Conservation (phyloP, 2,329 filamentous ascomycete species). For the Cephalotrichum gorgonifer region DNA sequence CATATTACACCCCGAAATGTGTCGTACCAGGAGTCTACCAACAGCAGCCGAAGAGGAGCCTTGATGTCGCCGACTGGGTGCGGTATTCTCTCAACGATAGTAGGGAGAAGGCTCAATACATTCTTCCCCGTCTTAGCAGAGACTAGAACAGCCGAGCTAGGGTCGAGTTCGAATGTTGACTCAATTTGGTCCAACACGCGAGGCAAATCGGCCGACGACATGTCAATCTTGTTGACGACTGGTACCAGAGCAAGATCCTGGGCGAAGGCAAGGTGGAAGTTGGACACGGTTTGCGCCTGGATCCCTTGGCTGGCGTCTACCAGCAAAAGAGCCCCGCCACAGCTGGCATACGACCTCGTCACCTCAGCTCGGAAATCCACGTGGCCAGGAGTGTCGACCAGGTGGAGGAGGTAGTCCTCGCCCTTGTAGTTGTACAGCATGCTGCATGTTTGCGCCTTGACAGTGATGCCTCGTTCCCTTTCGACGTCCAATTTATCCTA, state of each 20-base stretch:
- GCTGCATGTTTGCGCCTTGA: conserved; percentile 96
- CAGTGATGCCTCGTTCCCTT: conserved; percentile 89
- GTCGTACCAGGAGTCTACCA: conserved; percentile 98
- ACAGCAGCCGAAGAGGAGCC: conserved; percentile 63
- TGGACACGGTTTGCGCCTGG: conserved; percentile 95
- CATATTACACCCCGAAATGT: conserved; percentile 90
- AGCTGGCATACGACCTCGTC: conserved; percentile 89
- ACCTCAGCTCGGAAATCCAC: conserved; percentile 97
- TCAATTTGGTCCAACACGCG: conserved; percentile 79
- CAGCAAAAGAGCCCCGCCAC: conserved; percentile 81
- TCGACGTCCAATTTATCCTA: conserved; percentile 92
- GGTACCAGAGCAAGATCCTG: conserved; percentile 81
- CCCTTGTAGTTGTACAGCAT: conserved; percentile 90
- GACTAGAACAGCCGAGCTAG: conserved; percentile 58
- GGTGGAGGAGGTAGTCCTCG: conserved; percentile 82
- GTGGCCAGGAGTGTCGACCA: conserved; percentile 94
- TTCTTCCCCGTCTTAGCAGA: conserved; percentile 93
- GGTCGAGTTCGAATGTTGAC: conserved; percentile 78
- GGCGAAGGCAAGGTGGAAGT: conserved; percentile 95
- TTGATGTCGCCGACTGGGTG: conserved; percentile 66
- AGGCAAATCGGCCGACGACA: conserved; percentile 79
- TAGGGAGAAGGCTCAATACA: conserved; percentile 71
- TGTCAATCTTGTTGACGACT: conserved; percentile 93
- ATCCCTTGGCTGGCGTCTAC: conserved; percentile 96
- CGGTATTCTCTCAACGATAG: conserved; percentile 77